Evolutionary conservation across 495 filamentous ascomycete species (phyloP).

Genomic region (Friedmanniomyces endolithicus): DNA sequence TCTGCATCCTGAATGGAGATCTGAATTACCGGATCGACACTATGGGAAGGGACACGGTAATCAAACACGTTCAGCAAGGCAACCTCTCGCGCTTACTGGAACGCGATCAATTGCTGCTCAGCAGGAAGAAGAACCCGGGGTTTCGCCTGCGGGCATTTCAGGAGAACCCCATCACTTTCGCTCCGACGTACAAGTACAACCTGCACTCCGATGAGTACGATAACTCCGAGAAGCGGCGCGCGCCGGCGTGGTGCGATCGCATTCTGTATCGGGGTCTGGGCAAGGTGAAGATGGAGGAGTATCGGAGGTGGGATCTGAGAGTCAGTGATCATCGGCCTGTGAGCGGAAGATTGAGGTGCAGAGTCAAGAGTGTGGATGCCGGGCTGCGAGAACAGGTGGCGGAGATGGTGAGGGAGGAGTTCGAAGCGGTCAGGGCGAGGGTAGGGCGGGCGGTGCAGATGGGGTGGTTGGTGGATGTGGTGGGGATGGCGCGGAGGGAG

Average conservation of each 20-base stretch:
- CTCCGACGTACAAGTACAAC: conserved; percentile 83
- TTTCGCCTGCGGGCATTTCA: conserved; percentile 79
- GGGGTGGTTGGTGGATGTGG: conserved; percentile 1
- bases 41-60: conserved; percentile 84
- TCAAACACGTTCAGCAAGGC: conserved; percentile 62
- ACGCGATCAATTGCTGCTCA: conserved; percentile 82
- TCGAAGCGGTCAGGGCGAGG: conserved; percentile 53
- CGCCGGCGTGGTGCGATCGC: conserved; percentile 96
- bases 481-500: background rate
- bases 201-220: conserved; percentile 91
- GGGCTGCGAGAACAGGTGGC: conserved; percentile 50
- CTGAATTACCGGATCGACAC: conserved; percentile 97
- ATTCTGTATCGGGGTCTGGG: conserved; percentile 75
- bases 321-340: conserved; percentile 91
- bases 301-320: conserved; percentile 74
- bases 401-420: conserved; percentile 59
- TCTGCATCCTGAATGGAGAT: conserved; percentile 91
- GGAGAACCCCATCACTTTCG: conserved; percentile 77
- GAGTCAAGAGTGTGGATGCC: conserved; percentile 64
- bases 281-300: conserved; percentile 74
- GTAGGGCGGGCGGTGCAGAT: conserved; percentile 52
- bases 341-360: conserved; percentile 65
- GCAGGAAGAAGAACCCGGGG: conserved; percentile 70
- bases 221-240: conserved; percentile 81
- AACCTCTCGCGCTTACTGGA: conserved; percentile 88